These are phyloP conservation scores for Catharanthus roseus DNA, from an alignment of 257 asterid species.

Conservation along the genomic window DNA sequence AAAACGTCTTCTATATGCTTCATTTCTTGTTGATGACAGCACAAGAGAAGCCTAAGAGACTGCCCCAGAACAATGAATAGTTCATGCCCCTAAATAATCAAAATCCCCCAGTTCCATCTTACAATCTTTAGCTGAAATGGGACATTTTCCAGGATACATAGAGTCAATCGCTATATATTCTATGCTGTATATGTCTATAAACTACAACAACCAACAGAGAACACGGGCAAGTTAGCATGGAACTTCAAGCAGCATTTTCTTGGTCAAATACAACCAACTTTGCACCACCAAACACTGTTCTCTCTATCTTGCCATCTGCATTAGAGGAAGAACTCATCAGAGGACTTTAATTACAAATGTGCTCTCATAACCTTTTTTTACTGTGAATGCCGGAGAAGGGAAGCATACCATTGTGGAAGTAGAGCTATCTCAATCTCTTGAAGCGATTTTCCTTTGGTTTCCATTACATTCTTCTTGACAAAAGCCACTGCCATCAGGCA, in stretches of 20 bases:
- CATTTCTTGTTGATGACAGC: background rate
- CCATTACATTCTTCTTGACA: slow-evolving; percentile 70
- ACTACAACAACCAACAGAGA: background rate
- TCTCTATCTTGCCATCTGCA: slow-evolving; percentile 7
- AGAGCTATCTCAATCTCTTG: slow-evolving; percentile 95
- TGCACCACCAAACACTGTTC: background rate
- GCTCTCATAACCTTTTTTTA: background rate
- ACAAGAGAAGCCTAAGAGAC: background rate
- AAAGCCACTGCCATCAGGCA: slow-evolving; percentile 71
- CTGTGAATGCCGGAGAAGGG: background rate
- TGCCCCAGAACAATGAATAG: background rate
- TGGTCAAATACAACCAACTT: background rate
- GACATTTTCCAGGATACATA: background rate
- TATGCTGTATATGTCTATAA: background rate
- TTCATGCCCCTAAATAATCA: background rate
- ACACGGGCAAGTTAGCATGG: background rate
- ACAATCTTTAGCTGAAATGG: background rate
- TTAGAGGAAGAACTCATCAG: background rate
- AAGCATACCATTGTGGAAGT: slow-evolving; percentile 38
- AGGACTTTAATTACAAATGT: background rate
- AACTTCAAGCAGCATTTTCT: too few species aligned
- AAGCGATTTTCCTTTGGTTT: slow-evolving; percentile 88
- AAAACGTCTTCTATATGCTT: background rate
- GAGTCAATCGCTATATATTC: background rate
- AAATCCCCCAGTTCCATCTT: background rate